Evolutionary conservation across 148 eudicot species (phyloP).

Genomic region (Rheum nobile): DNA sequence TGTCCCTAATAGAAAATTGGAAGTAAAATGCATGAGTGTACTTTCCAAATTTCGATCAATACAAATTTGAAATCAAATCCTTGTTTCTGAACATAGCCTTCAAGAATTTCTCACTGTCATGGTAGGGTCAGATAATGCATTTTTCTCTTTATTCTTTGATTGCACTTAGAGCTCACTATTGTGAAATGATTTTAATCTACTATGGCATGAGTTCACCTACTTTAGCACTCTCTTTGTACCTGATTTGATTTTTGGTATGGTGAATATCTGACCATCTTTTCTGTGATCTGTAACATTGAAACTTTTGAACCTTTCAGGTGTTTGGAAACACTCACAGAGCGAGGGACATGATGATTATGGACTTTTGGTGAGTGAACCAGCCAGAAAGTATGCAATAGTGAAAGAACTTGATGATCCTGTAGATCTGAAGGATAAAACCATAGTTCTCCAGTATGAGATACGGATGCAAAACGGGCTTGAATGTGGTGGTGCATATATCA

Average conservation of each 20-base stretch:
- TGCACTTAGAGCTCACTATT: not conserved
- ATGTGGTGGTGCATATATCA: constrained; percentile 84
- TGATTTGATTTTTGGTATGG: not conserved
- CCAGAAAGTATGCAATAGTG: constrained; percentile 86
- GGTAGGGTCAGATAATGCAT: not conserved
- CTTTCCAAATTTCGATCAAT: not conserved
- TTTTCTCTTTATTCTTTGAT: not conserved
- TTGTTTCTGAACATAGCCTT: not conserved
- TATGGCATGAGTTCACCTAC: not conserved
- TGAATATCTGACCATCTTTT: too few species aligned
- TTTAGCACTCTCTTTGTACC: not conserved
- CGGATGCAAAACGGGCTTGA: constrained; percentile 82
- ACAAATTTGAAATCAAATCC: not conserved
- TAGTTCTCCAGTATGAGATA: constrained; percentile 80
- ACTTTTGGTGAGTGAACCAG: constrained; percentile 87
- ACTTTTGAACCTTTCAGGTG: constrained; percentile 29
- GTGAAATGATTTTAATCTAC: not conserved
- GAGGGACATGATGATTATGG: constrained; percentile 96
- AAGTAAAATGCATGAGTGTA: not conserved
- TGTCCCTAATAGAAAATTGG: not conserved
- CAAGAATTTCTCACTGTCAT: not conserved
- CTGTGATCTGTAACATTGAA: not conserved
- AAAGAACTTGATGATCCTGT: constrained; percentile 71
- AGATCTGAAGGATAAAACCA: constrained; percentile 44
- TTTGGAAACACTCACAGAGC: constrained; percentile 84